Evolutionary conservation across 345 rosid species (phyloP).

Genomic region (Arabidopsis arenosa): DNA sequence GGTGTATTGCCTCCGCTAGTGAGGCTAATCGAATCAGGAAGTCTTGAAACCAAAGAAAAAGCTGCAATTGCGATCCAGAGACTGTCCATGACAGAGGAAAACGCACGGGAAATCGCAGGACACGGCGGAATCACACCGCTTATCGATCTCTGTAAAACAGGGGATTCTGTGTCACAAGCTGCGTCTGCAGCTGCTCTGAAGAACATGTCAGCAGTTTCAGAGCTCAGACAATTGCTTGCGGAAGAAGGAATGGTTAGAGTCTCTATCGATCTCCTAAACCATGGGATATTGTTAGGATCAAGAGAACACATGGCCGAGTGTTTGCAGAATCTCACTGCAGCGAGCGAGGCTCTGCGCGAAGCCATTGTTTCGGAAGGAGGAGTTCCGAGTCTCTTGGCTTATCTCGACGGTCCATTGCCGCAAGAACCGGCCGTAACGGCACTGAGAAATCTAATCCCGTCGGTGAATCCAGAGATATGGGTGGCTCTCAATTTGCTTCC

Average conservation of each 20-base stretch:
- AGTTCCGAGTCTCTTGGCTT: slow-evolving; percentile 64
- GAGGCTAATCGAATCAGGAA: slow-evolving; percentile 87
- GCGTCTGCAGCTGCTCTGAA: slow-evolving; percentile 86
- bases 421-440: slow-evolving; percentile 88
- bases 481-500: slow-evolving; percentile 62
- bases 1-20: slow-evolving; percentile 83
- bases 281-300: slow-evolving; percentile 75
- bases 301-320: slow-evolving; percentile 91
- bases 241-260: slow-evolving; percentile 81
- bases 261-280: slow-evolving; percentile 67
- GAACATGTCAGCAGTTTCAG: slow-evolving; percentile 77
- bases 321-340: slow-evolving; percentile 91
- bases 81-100: slow-evolving; percentile 73
- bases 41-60: slow-evolving; percentile 72
- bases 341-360: slow-evolving; percentile 67
- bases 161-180: slow-evolving; percentile 82
- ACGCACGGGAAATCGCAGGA: slow-evolving; percentile 78
- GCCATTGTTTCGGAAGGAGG: slow-evolving; percentile 78
- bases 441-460: slow-evolving; percentile 70
- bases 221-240: slow-evolving; percentile 67
- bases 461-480: slow-evolving; percentile 59
- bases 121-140: slow-evolving; percentile 82
- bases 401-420: slow-evolving; percentile 80
- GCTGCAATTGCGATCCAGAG: slow-evolving; percentile 82
- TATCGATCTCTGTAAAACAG: slow-evolving; percentile 67